These are phyloP conservation scores for Tilletia indica DNA, from an alignment of 1,284 basidiomycete species.

Conservation along the genomic window DNA sequence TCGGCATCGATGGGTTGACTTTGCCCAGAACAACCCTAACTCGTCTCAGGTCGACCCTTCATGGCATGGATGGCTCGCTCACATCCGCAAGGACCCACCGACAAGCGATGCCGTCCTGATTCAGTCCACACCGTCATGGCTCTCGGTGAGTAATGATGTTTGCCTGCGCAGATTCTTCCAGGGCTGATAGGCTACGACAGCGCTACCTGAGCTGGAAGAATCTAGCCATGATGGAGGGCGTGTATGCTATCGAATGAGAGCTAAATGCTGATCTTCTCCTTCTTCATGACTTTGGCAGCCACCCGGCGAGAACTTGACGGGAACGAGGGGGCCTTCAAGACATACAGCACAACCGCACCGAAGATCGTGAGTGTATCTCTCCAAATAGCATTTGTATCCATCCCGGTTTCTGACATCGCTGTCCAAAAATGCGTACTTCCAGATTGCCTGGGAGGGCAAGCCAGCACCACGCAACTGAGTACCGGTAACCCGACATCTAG, in stretches of 20 bases:
- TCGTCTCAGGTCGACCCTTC: constrained; percentile 49
- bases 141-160: constrained; percentile 8
- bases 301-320: constrained; percentile 49
- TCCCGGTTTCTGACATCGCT: neutral
- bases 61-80: constrained; percentile 53
- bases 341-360: constrained; percentile 48
- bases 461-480: constrained; percentile 8
- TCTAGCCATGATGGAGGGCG: no score
- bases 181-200: no score
- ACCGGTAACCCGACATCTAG: no score
- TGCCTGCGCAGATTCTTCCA: neutral
- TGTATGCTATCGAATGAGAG: no score
- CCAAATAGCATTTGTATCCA: neutral
- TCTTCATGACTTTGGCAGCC: constrained; percentile 15
- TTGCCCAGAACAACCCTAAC: constrained; percentile 43
- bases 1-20: constrained; percentile 54
- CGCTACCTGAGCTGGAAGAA: no score
- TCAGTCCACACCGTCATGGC: neutral
- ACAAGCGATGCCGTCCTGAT: constrained; percentile 33
- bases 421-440: neutral
- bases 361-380: constrained; percentile 41
- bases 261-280: constrained; percentile 10
- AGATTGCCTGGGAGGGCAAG: constrained; percentile 14
- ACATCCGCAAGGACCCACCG: constrained; percentile 47
- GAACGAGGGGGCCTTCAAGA: constrained; percentile 48